Evolutionary conservation across 352 stramenopile genomes (phyloP).

Genomic region (Peronospora farinosa): DNA sequence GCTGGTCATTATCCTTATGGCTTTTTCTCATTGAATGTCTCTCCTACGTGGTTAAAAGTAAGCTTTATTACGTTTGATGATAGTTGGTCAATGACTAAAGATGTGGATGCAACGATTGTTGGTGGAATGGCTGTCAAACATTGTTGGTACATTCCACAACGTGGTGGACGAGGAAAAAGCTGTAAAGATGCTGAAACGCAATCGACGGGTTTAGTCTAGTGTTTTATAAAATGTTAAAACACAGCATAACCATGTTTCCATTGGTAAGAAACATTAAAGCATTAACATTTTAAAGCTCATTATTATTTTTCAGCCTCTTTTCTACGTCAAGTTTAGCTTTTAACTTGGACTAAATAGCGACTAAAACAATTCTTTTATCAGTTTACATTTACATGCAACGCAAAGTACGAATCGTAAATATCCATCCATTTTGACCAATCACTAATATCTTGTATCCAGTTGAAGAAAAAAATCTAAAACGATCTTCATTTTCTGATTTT

Average conservation of each 20-base stretch:
- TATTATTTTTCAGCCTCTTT: too few relatives aligned
- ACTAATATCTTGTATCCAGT: too few relatives aligned
- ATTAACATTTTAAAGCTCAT: too few relatives aligned
- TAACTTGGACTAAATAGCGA: too few relatives aligned
- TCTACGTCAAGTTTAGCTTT: too few relatives aligned
- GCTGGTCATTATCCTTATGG: conserved; percentile 61
- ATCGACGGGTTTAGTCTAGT: conserved; percentile 12
- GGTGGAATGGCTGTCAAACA: conserved; percentile 59
- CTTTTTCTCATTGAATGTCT: conserved; percentile 58
- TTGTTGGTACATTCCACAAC: conserved; percentile 60
- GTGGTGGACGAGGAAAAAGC: conserved; percentile 31
- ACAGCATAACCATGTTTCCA: background rate
- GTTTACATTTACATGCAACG: too few relatives aligned
- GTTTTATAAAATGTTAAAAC: background rate
- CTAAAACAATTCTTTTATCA: too few relatives aligned
- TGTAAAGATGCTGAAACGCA: conserved; percentile 32
- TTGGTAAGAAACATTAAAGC: too few relatives aligned
- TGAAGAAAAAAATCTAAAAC: too few relatives aligned
- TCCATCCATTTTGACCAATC: too few relatives aligned
- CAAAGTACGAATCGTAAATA: too few relatives aligned
- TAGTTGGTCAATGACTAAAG: conserved; percentile 46
- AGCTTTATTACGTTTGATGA: conserved; percentile 65
- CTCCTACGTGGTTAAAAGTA: conserved; percentile 54
- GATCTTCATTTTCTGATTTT: too few relatives aligned
- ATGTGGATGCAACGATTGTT: conserved; percentile 38